phyloP scores from a whole-genome alignment of 805 yeast genomes.

The Nakazawaea ishiwadae region DNA sequence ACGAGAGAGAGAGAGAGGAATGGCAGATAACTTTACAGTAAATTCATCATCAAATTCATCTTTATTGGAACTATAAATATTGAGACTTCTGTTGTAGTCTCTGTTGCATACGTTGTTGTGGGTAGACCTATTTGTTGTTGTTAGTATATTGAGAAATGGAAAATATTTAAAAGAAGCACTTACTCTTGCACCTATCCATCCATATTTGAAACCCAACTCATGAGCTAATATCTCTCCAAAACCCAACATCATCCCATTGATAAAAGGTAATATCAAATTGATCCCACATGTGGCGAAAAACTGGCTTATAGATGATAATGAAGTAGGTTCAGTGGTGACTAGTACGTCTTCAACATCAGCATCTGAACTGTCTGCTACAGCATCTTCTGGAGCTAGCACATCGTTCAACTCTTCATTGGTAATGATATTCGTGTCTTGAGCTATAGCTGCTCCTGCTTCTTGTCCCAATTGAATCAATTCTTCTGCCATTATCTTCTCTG shows the following conservation, averaged over 20 bases:
- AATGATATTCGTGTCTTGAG: conserved; percentile 4
- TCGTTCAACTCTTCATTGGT: conserved; percentile 2
- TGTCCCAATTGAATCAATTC: conserved; percentile 1
- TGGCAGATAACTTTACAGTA: neutral
- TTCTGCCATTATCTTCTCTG: conserved; percentile 1
- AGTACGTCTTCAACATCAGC: conserved; percentile 7
- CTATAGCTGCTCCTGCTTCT: neutral
- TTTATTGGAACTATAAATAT: conserved; percentile 1
- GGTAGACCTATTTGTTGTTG: conserved; percentile 1
- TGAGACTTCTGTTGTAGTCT: conserved; percentile 2
- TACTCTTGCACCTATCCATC: conserved; percentile 71
- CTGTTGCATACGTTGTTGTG: neutral
- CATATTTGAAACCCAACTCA: conserved; percentile 77
- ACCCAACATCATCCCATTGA: conserved; percentile 93
- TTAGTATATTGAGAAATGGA: neutral
- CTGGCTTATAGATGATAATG: conserved; percentile 28
- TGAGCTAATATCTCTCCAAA: conserved; percentile 95
- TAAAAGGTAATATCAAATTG: conserved; percentile 77
- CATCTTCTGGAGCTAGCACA: conserved; percentile 1
- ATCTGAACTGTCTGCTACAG: conserved; percentile 1
- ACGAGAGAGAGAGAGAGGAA: no score
- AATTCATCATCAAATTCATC: no score
- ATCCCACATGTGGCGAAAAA: conserved; percentile 53
- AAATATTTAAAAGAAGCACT: conserved; percentile 14
- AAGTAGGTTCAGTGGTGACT: conserved; percentile 17